These are phyloP conservation scores for Eragrostis nindensis DNA, from an alignment of 176 grass and related monocot genomes.

Conservation along the genomic window DNA sequence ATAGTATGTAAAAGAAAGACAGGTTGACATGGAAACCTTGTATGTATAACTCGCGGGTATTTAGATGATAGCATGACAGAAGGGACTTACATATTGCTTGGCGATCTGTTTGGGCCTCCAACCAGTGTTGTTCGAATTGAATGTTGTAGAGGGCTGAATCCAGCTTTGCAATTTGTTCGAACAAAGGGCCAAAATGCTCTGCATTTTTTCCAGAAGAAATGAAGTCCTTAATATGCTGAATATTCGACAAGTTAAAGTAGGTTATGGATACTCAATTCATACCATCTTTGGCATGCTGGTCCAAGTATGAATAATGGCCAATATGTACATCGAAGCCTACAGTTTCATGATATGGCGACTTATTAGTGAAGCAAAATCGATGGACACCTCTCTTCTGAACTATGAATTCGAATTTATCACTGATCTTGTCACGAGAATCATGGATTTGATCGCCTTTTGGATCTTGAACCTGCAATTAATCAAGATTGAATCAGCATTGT, in stretches of 20 bases:
- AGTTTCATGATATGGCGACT: constrained; percentile 92
- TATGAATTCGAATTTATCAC: constrained; percentile 91
- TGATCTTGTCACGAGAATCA: constrained; percentile 76
- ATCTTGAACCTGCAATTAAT: constrained; percentile 67
- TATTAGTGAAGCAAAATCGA: constrained; percentile 90
- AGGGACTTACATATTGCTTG: constrained; percentile 75
- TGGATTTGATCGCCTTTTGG: constrained; percentile 68
- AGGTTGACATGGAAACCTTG: neutral
- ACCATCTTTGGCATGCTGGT: constrained; percentile 95
- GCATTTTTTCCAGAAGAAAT: constrained; percentile 41
- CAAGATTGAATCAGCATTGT: constrained; percentile 16
- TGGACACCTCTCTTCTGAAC: constrained; percentile 81
- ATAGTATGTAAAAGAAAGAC: neutral
- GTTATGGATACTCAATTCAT: neutral
- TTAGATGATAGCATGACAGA: neutral
- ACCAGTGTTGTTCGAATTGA: constrained; percentile 97
- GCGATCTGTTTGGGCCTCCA: constrained; percentile 88
- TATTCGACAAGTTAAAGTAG: neutral
- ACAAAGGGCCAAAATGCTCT: constrained; percentile 86
- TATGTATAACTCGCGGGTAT: neutral
- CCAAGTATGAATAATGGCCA: constrained; percentile 75
- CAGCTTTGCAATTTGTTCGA: constrained; percentile 92
- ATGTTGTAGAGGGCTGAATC: constrained; percentile 92
- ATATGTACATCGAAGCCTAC: constrained; percentile 90
- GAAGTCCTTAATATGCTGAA: neutral